Evolutionary conservation across 805 yeast species (phyloP).

Genomic region (Yarrowia divulgata): DNA sequence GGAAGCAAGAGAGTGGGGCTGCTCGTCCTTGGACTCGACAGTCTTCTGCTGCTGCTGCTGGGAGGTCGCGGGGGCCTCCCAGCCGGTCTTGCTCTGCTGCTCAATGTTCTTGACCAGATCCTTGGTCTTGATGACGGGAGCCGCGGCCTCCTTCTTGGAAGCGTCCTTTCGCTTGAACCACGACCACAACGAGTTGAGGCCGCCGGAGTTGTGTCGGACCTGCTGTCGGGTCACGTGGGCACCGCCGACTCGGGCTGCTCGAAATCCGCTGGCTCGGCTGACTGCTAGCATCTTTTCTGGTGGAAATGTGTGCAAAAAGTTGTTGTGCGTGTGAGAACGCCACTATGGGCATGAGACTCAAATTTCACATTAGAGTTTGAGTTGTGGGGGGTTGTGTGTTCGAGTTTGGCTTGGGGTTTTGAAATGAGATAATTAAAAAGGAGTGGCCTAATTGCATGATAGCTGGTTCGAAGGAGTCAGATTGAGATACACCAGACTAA

Average conservation of each 20-base stretch:
- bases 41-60: slow-evolving; percentile 13
- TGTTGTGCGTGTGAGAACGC: neutral
- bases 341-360: neutral
- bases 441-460: too few species aligned
- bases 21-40: neutral
- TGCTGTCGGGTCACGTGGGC: slow-evolving; percentile 9
- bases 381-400: neutral
- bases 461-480: too few species aligned
- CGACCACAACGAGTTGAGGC: slow-evolving; percentile 28
- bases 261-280: slow-evolving; percentile 1
- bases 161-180: slow-evolving; percentile 40
- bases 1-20: slow-evolving; percentile 11
- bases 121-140: slow-evolving; percentile 42
- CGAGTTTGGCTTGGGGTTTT: neutral
- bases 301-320: neutral
- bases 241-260: slow-evolving; percentile 6
- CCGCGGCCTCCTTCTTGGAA: slow-evolving; percentile 8
- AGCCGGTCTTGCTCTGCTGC: slow-evolving; percentile 38
- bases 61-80: slow-evolving; percentile 14
- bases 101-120: slow-evolving; percentile 43
- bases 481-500: too few species aligned
- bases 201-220: slow-evolving; percentile 34
- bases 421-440: too few species aligned
- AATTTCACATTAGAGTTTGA: slow-evolving; percentile 21
- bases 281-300: slow-evolving; percentile 14